Base-by-base conservation (phyloP, 1,284 basidiomycete species). In the Lignosus rhinocerotis region DNA sequence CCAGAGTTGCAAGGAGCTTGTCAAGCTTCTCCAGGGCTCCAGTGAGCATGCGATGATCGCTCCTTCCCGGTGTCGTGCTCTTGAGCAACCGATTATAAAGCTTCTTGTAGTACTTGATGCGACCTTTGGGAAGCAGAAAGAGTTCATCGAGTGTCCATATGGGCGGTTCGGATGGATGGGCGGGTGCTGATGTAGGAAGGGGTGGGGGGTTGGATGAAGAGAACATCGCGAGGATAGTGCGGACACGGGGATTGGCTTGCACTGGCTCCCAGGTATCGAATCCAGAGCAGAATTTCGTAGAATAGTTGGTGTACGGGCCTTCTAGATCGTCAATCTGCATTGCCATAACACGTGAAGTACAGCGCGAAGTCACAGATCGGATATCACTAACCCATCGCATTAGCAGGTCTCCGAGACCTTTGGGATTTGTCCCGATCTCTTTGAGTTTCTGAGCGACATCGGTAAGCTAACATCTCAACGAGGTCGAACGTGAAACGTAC, bases 351-450 rank as follows among this genome's bases (percentile, higher is more conserved):
- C 56, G 56, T 42, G 30, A 43, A 36, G 42, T 60, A 30, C 34
- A 43, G 39, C 36, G 12, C 11, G 44, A 38, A 25, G 19, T 16
- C 7, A 31, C 25, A 11, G 12, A 10, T 44, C 3, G 19, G 6
- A 33, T 6, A 14, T 69, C 75, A 74, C 85, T 67, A 66, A 96
- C 94, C 96, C 96, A 99, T 76, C 92, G 88, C 92, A 98, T 98
- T 58, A 99, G 81, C 48, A 99, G 77, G 73, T 98, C 96, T 49
- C 96, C 96, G 19, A 99, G 82, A 11, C 92, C 94, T 72, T 96
- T 97, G 14, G 96, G 94, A 73, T 91, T 94, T 45, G 91, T 86
- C 8, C 94, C 96, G 60, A 99, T 96, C 63, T 97, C 95, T 73
- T 92, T 94, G 60, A 99, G 79, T 82, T 92, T 92, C 94, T 96